These are phyloP conservation scores for Solanum hybrid DNA, from an alignment of 305 asterid species.

Conservation along the genomic window DNA sequence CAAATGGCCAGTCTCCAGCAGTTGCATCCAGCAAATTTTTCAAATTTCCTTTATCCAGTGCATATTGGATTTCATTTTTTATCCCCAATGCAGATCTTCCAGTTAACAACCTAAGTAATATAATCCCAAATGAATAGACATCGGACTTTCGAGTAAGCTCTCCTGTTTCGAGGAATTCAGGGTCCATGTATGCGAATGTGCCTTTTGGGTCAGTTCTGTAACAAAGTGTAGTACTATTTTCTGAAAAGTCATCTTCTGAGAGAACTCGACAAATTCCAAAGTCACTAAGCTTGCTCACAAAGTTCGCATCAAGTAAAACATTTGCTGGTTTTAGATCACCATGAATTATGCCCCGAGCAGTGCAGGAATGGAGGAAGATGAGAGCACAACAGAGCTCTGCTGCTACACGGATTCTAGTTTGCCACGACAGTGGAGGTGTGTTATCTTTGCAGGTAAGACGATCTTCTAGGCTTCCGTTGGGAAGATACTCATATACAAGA, in stretches of 20 bases:
- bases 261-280: conserved; percentile 68
- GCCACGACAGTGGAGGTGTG: conserved; percentile 81
- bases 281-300: conserved; percentile 67
- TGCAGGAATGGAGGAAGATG: conserved; percentile 67
- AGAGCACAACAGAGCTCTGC: conserved; percentile 85
- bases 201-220: conserved; percentile 59
- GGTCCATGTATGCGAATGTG: conserved; percentile 64
- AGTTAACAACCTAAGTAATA: conserved; percentile 63
- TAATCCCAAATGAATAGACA: conserved; percentile 77
- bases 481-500: conserved; percentile 74
- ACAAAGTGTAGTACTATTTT: conserved; percentile 24
- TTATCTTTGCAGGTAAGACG: conserved; percentile 77
- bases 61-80: conserved; percentile 52
- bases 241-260: conserved; percentile 29
- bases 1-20: conserved; percentile 95
- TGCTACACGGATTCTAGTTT: conserved; percentile 76
- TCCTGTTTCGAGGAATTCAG: conserved; percentile 64
- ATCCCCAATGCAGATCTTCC: conserved; percentile 69
- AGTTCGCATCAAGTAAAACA: conserved; percentile 67
- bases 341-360: conserved; percentile 54
- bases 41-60: conserved; percentile 50
- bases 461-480: conserved; percentile 89
- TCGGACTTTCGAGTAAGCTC: conserved; percentile 83
- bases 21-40: conserved; percentile 64
- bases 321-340: conserved; percentile 81